phyloP scores from a whole-genome alignment of 2,329 filamentous ascomycete species.

The Aureobasidium vineae region DNA sequence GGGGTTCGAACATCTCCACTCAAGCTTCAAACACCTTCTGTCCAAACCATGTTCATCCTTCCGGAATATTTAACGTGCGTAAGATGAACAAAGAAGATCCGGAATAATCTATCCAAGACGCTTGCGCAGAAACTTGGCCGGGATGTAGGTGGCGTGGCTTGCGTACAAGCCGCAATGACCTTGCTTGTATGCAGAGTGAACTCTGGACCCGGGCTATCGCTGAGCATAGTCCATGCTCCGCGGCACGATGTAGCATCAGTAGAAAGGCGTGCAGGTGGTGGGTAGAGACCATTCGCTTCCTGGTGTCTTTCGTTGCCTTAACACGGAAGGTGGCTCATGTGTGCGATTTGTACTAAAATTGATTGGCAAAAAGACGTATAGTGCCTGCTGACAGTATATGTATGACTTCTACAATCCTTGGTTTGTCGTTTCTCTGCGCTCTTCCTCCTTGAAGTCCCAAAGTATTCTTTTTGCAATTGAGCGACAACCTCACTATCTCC shows the following conservation, averaged over 20 bases:
- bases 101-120: conserved; percentile 14
- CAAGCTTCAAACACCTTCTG: neutral
- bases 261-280: conserved; percentile 4
- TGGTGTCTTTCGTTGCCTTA: neutral
- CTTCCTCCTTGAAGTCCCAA: neutral
- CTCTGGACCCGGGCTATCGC: neutral
- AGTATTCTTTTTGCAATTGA: neutral
- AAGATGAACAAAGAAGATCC: neutral
- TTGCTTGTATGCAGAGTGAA: conserved; percentile 2
- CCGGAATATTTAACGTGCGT: neutral
- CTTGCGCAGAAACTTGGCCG: neutral
- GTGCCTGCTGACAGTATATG: conserved; percentile 6
- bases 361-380: neutral
- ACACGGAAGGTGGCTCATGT: conserved; percentile 6
- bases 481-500: neutral
- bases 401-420: conserved; percentile 4
- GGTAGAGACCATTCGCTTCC: neutral
- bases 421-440: neutral
- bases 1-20: neutral
- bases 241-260: neutral
- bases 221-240: neutral
- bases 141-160: neutral
- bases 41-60: conserved; percentile 11
- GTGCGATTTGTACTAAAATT: neutral
- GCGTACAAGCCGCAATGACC: neutral